A percentile compares a stretch with the other conserved stretches of the same genome.
These are phyloP conservation scores for Leishmania tropica DNA, from an alignment of 208 protist genomes.

Conservation along the genomic window DNA sequence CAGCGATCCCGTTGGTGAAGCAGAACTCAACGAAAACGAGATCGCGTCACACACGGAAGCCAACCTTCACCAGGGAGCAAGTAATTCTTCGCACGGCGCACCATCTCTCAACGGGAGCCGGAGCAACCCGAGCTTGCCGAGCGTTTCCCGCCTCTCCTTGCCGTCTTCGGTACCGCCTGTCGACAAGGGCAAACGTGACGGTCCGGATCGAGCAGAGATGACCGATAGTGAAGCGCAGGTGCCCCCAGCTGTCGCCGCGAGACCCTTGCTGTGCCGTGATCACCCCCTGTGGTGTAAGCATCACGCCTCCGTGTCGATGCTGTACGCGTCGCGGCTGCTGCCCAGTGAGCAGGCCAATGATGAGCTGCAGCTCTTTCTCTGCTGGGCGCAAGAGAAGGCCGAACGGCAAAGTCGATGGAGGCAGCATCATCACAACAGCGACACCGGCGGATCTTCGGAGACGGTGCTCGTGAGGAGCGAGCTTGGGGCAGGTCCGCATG, in stretches of 20 bases:
- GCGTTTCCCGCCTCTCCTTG: background rate
- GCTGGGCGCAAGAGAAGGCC: slow-evolving; percentile 30
- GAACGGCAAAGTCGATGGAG: slow-evolving; percentile 2
- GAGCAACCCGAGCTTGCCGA: background rate
- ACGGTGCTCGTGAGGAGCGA: background rate
- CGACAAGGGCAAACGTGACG: background rate
- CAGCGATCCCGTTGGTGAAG: background rate
- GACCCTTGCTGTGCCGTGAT: background rate
- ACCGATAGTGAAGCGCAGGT: background rate
- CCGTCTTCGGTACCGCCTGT: too few species aligned
- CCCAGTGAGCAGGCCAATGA: slow-evolving; percentile 17
- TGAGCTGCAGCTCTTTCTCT: slow-evolving; percentile 28
- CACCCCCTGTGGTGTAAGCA: slow-evolving; percentile 29
- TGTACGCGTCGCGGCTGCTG: slow-evolving; percentile 19
- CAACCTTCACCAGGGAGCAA: background rate
- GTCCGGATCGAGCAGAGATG: background rate
- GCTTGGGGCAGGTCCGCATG: background rate
- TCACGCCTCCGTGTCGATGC: slow-evolving; percentile 11
- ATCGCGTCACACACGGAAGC: background rate
- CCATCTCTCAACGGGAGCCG: background rate
- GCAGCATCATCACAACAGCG: background rate
- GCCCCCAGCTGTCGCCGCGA: background rate
- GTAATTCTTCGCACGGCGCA: background rate
- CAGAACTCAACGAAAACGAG: background rate
- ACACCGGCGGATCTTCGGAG: background rate